phyloP scores from a whole-genome alignment of 2,329 filamentous ascomycete genomes.

The Diaporthe longicolla region DNA sequence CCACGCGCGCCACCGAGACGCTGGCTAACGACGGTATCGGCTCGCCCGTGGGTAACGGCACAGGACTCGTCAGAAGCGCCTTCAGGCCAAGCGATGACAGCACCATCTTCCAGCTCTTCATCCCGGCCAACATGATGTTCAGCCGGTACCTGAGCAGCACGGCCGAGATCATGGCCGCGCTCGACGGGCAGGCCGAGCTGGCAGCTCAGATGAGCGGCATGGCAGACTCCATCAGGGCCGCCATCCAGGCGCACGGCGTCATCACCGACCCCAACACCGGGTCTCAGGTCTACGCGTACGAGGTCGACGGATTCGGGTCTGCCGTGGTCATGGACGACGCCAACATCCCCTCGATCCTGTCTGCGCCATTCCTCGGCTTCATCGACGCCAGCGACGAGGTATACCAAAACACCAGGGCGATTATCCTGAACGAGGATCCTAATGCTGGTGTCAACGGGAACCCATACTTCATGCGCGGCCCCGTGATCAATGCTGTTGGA shows the following conservation, averaged over 20 bases:
- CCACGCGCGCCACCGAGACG: constrained; percentile 26
- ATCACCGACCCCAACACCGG: constrained; percentile 53
- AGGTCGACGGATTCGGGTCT: constrained; percentile 79
- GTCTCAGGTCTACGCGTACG: constrained; percentile 72
- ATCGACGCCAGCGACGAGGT: constrained; percentile 69
- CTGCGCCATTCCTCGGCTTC: constrained; percentile 74
- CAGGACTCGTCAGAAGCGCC: constrained; percentile 86
- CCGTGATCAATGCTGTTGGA: constrained; percentile 65
- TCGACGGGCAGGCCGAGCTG: constrained; percentile 62
- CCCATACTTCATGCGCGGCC: constrained; percentile 75
- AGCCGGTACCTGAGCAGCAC: constrained; percentile 70
- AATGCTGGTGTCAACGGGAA: constrained; percentile 68
- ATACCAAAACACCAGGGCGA: constrained; percentile 81
- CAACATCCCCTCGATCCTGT: constrained; percentile 74
- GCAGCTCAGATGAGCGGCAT: constrained; percentile 71
- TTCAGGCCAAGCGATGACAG: constrained; percentile 94
- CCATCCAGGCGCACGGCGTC: constrained; percentile 59
- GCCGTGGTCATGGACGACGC: constrained; percentile 76
- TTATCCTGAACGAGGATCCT: constrained; percentile 67
- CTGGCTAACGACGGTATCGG: constrained; percentile 78
- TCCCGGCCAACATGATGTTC: constrained; percentile 92
- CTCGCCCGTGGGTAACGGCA: constrained; percentile 83
- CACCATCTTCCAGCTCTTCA: constrained; percentile 86
- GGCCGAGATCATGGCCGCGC: constrained; percentile 59
- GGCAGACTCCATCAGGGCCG: constrained; percentile 61